Evolutionary conservation across 257 asterid species (phyloP).

Genomic region (Schizonepeta tenuifolia): DNA sequence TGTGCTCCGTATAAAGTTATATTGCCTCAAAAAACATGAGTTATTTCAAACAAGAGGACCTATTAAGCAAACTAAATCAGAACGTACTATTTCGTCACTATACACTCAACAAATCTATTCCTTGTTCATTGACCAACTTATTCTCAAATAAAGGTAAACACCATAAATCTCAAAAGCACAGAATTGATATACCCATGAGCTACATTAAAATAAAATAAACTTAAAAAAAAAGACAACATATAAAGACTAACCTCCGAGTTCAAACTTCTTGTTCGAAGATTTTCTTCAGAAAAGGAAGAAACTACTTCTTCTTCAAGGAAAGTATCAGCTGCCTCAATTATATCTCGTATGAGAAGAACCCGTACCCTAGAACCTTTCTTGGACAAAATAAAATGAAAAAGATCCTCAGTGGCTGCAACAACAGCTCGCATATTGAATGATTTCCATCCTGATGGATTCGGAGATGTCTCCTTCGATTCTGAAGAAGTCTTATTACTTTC

Average conservation of each 20-base stretch:
- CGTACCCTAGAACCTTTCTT: constrained; percentile 83
- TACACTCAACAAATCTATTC: too few relatives aligned
- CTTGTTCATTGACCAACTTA: too few relatives aligned
- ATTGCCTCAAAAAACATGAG: too few relatives aligned
- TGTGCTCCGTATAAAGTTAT: too few relatives aligned
- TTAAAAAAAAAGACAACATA: neutral
- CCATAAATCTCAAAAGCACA: neutral
- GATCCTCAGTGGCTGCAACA: constrained; percentile 92
- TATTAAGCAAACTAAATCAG: too few relatives aligned
- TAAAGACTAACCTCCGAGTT: constrained; percentile 58
- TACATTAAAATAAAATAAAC: too few relatives aligned
- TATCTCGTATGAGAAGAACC: constrained; percentile 78
- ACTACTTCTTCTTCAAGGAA: constrained; percentile 66
- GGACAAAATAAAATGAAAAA: constrained; percentile 78
- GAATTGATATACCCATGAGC: neutral
- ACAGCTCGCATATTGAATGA: constrained; percentile 81
- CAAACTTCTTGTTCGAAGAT: constrained; percentile 33
- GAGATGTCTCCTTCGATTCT: constrained; percentile 37
- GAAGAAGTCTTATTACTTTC: constrained; percentile 45
- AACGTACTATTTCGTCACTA: too few relatives aligned
- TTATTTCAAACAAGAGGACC: too few relatives aligned
- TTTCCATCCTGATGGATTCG: constrained; percentile 67
- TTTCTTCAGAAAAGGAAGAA: constrained; percentile 43
- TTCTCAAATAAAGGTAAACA: too few relatives aligned
- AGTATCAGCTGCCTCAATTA: constrained; percentile 67